Evolutionary conservation across 768 basidiomycete species (phyloP).

Genomic region (Galerina marginata): DNA sequence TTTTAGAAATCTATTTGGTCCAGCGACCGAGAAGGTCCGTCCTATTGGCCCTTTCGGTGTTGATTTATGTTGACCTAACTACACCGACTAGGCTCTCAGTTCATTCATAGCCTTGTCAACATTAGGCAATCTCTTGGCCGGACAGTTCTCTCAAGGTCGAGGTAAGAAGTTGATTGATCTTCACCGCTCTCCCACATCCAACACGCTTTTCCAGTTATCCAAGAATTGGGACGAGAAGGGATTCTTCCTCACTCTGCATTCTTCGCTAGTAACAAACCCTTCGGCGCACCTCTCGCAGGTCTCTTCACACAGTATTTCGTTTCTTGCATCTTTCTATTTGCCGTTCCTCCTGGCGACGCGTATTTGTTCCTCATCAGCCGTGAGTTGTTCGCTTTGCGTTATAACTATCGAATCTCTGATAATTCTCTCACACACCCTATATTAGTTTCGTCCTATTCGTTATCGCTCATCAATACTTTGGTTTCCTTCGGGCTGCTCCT

Average conservation of each 20-base stretch:
- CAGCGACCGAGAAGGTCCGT: slow-evolving; percentile 59
- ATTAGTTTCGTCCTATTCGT: slow-evolving; percentile 63
- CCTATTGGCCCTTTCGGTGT: neutral
- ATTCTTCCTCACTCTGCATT: slow-evolving; percentile 68
- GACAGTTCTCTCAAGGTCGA: slow-evolving; percentile 71
- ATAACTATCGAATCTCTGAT: neutral
- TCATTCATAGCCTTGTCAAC: slow-evolving; percentile 67
- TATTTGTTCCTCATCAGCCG: slow-evolving; percentile 74
- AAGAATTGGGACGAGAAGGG: slow-evolving; percentile 76
- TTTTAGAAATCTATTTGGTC: slow-evolving; percentile 76
- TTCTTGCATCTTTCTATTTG: slow-evolving; percentile 57
- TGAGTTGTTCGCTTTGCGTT: slow-evolving; percentile 33
- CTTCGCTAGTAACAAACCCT: slow-evolving; percentile 76
- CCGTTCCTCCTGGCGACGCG: slow-evolving; percentile 73
- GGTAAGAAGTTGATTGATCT: slow-evolving; percentile 38
- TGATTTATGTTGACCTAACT: neutral
- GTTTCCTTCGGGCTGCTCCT: slow-evolving; percentile 68
- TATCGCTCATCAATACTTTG: slow-evolving; percentile 60
- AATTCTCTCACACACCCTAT: neutral
- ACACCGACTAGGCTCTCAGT: slow-evolving; percentile 53
- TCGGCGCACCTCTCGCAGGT: slow-evolving; percentile 67
- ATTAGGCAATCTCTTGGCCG: slow-evolving; percentile 66
- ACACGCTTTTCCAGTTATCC: slow-evolving; percentile 52
- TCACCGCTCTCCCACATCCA: neutral
- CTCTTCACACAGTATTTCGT: slow-evolving; percentile 66